phyloP scores from a whole-genome alignment of 805 yeast species.

The Candida berthetii region DNA sequence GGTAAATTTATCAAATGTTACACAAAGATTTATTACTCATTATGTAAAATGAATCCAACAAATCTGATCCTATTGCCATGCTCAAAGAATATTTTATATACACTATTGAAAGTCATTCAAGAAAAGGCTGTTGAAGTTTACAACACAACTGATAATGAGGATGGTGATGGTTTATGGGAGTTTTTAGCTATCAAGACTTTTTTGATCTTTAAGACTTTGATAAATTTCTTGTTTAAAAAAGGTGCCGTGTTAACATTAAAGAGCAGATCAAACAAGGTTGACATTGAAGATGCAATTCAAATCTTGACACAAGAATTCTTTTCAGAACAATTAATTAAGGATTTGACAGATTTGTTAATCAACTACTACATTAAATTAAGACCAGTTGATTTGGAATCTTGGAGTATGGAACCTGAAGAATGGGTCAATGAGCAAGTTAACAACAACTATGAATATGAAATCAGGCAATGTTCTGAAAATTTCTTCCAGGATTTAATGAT shows the following conservation, averaged over 20 bases:
- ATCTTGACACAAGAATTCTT: slow-evolving; percentile 50
- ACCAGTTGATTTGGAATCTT: slow-evolving; percentile 71
- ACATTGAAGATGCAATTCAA: slow-evolving; percentile 50
- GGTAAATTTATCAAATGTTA: slow-evolving; percentile 70
- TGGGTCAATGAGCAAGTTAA: slow-evolving; percentile 82
- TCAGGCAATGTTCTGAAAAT: slow-evolving; percentile 83
- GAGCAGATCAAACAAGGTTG: slow-evolving; percentile 59
- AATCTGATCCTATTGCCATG: slow-evolving; percentile 65
- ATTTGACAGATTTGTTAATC: slow-evolving; percentile 61
- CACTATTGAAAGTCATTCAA: slow-evolving; percentile 55
- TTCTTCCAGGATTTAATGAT: slow-evolving; percentile 71
- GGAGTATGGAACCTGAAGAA: slow-evolving; percentile 88
- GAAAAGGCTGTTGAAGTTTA: slow-evolving; percentile 62
- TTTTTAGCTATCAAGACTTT: slow-evolving; percentile 62
- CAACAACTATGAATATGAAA: slow-evolving; percentile 75
- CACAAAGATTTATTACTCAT: slow-evolving; percentile 62
- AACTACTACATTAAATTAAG: slow-evolving; percentile 68
- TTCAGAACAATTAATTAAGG: slow-evolving; percentile 46
- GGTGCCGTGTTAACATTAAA: slow-evolving; percentile 60
- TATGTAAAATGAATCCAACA: slow-evolving; percentile 58
- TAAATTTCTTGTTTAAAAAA: slow-evolving; percentile 55
- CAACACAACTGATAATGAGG: slow-evolving; percentile 44
- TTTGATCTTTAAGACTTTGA: slow-evolving; percentile 54
- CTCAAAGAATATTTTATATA: slow-evolving; percentile 52
- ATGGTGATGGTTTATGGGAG: slow-evolving; percentile 63